Percentiles rank a stretch among this genome's conserved stretches.
phyloP scores from a whole-genome alignment of 1,139 yeast species.

The Sugiyamaella sp. region DNA sequence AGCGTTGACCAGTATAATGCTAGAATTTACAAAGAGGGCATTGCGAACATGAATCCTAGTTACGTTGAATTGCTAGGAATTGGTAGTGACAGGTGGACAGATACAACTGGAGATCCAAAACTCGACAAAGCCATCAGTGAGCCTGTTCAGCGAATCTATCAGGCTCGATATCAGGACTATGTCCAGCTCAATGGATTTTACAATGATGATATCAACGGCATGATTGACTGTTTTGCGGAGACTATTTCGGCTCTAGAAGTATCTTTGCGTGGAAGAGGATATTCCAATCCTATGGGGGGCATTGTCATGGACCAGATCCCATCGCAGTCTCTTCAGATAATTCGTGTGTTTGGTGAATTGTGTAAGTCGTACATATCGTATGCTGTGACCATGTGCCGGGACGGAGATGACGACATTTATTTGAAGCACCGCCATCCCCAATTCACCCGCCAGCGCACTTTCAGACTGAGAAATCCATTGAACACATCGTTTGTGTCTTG shows the following conservation, averaged over 20 bases:
- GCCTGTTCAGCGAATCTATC: slow-evolving; percentile 13
- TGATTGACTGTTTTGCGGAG: slow-evolving; percentile 49
- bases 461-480: slow-evolving; percentile 4
- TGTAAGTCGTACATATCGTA: slow-evolving; percentile 22
- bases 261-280: slow-evolving; percentile 59
- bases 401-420: slow-evolving; percentile 2
- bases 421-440: slow-evolving; percentile 5
- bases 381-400: not conserved
- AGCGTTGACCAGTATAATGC: slow-evolving; percentile 4
- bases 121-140: slow-evolving; percentile 17
- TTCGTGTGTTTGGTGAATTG: slow-evolving; percentile 53
- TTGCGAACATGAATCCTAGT: slow-evolving; percentile 8
- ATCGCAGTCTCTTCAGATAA: slow-evolving; percentile 57
- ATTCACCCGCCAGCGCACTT: not conserved
- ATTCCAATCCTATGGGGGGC: slow-evolving; percentile 43
- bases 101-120: not conserved
- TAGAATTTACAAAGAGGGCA: slow-evolving; percentile 7
- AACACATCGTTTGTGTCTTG: slow-evolving; percentile 10
- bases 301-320: slow-evolving; percentile 61
- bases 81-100: slow-evolving; percentile 5
- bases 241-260: slow-evolving; percentile 70
- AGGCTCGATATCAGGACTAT: not conserved
- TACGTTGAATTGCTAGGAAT: slow-evolving; percentile 8
- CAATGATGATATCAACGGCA: slow-evolving; percentile 17
- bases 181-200: not conserved